A percentile compares a stretch with the other conserved stretches of the same genome.
phyloP scores from a whole-genome alignment of 306 rosid genomes.

The Abrus pulchellus region DNA sequence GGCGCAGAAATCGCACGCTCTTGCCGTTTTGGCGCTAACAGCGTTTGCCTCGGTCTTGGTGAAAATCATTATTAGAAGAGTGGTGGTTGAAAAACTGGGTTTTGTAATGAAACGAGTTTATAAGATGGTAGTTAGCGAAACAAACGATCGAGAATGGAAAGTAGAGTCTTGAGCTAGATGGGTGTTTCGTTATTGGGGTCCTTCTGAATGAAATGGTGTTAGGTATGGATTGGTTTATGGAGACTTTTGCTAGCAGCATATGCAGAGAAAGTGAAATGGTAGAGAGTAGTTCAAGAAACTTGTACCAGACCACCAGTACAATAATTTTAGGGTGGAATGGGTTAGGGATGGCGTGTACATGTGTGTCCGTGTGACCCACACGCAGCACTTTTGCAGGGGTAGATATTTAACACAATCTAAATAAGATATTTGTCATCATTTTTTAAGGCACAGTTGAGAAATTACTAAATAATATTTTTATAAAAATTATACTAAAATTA shows the following conservation, averaged over 20 bases:
- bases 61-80: slow-evolving; percentile 36
- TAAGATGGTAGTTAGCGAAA: no score
- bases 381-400: slow-evolving; percentile 56
- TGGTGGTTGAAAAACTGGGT: neutral
- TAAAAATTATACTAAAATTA: no score
- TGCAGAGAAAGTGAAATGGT: neutral
- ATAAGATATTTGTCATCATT: no score
- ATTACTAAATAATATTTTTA: no score
- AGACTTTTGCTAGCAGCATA: neutral
- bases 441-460: no score
- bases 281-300: neutral
- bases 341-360: neutral
- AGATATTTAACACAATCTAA: neutral
- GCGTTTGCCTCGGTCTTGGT: slow-evolving; percentile 53
- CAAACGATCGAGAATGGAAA: neutral
- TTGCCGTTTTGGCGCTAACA: slow-evolving; percentile 61
- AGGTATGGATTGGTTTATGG: neutral
- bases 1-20: slow-evolving; percentile 79
- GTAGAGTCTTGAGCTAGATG: neutral
- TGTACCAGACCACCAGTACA: neutral
- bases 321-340: slow-evolving; percentile 5
- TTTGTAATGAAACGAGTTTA: slow-evolving; percentile 10
- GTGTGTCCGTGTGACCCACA: slow-evolving; percentile 51
- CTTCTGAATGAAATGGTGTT: no score
- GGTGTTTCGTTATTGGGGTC: no score